Conservation (phyloP, 306 rosid genomes). For the Fragaria ananassa region DNA sequence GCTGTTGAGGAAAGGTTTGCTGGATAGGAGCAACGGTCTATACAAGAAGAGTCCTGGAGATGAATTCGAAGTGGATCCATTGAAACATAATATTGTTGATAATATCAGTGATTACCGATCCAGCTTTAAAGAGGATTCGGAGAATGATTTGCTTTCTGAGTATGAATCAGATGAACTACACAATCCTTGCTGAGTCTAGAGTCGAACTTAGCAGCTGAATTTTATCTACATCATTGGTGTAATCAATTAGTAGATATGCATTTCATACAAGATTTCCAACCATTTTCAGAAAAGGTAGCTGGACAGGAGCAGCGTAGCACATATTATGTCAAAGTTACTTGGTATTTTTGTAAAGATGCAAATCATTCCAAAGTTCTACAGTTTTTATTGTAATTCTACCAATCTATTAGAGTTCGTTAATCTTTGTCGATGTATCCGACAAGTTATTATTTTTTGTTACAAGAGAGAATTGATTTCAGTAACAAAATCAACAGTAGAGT, state of each 20-base stretch:
- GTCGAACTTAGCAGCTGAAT: not conserved
- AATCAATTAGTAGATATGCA: not conserved
- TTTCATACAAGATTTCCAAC: not conserved
- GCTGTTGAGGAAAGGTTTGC: slow-evolving; percentile 50
- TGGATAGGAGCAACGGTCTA: slow-evolving; percentile 64
- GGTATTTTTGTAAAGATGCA: not conserved
- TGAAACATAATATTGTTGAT: slow-evolving; percentile 13
- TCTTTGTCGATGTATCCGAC: not conserved
- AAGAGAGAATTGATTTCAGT: not conserved
- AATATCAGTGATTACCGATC: slow-evolving; percentile 6
- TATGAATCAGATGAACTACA: slow-evolving; percentile 33
- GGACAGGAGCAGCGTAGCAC: not conserved
- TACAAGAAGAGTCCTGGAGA: slow-evolving; percentile 37
- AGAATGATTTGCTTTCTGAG: slow-evolving; percentile 27
- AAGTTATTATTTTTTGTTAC: not conserved
- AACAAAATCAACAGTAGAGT: not conserved
- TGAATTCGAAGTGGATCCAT: slow-evolving; percentile 19
- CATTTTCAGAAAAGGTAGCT: not conserved
- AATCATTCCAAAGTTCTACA: not conserved
- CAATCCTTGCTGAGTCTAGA: slow-evolving; percentile 10
- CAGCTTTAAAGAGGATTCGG: slow-evolving; percentile 34
- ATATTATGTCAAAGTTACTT: not conserved
- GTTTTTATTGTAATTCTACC: not conserved
- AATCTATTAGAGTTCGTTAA: not conserved
- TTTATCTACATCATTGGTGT: not conserved